Conservation (phyloP, 805 yeast species). For the Candida takata region DNA sequence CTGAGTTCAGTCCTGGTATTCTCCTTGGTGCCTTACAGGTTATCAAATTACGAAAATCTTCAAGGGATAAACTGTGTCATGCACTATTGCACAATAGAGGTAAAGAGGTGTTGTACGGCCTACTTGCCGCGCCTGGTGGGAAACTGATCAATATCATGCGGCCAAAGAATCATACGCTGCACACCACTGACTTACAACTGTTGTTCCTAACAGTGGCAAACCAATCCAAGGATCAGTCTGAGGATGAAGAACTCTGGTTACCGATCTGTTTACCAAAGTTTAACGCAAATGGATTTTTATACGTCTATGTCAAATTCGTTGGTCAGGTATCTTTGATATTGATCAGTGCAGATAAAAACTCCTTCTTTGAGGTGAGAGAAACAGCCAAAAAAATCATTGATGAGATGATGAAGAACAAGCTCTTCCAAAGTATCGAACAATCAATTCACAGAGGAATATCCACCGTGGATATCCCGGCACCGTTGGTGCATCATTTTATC, state of each 20-base stretch:
- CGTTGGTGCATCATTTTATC: slow-evolving; percentile 66
- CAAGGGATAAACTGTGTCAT: slow-evolving; percentile 50
- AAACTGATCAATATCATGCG: slow-evolving; percentile 62
- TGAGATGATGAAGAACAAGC: slow-evolving; percentile 30
- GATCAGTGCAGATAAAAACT: slow-evolving; percentile 56
- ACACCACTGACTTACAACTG: slow-evolving; percentile 75
- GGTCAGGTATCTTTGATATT: slow-evolving; percentile 37
- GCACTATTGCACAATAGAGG: slow-evolving; percentile 43
- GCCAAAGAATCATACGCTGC: slow-evolving; percentile 71
- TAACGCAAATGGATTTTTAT: slow-evolving; percentile 80
- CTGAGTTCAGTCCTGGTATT: slow-evolving; percentile 49
- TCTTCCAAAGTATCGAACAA: slow-evolving; percentile 31
- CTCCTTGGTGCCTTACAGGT: slow-evolving; percentile 62
- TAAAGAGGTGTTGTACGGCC: slow-evolving; percentile 64
- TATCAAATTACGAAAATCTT: slow-evolving; percentile 48
- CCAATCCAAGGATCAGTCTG: slow-evolving; percentile 26
- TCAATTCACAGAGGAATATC: slow-evolving; percentile 33
- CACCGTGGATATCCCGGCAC: slow-evolving; percentile 48
- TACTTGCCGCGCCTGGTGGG: slow-evolving; percentile 59
- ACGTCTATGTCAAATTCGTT: slow-evolving; percentile 67
- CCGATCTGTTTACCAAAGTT: slow-evolving; percentile 91
- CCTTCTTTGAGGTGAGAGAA: slow-evolving; percentile 69
- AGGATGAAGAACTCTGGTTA: slow-evolving; percentile 77
- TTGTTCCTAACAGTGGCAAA: slow-evolving; percentile 63
- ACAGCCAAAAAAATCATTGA: slow-evolving; percentile 47